Evolutionary conservation across 371 early-diverging fungal species (phyloP), one percentile per base, ranked within the genome.

Genomic region (Mortierella sp.): DNA sequence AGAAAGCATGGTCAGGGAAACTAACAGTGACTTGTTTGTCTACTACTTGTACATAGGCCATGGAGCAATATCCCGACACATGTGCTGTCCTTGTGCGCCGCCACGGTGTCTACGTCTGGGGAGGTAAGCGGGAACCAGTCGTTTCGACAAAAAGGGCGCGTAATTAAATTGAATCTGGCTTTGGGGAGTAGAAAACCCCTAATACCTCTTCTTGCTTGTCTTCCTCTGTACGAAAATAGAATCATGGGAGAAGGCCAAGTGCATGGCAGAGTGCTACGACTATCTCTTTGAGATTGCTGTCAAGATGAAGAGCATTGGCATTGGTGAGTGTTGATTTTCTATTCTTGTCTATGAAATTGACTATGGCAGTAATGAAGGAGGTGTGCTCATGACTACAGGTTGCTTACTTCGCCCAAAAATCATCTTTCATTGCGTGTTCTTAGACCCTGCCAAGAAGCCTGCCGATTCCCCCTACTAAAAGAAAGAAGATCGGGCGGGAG

Each of bases 231-330:
- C 31, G 4, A 29, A 39, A 26, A 58, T 90, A 89, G 96, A 96
- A 88, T 91, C 90, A 39, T 98, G 99, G 98, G 95, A 97, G 88
- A 96, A 97, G 89, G 98, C 98, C 66, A 99, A 97, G 88, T 92
- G 94, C 55, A 99, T 98, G 98, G 89, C 94, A n/a, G 99, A 99
- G 85, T 98, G 98, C 90, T 99, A 97, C 79, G 99, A 99, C 84
- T 99, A 98, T 86, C 89, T 99, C 50, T 99, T 99, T 86, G 98
- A 98, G 83, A 94, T 98, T 63, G 97, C 96, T 8, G 96, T 97
- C 70, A 95, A 94, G 81, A 98, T 98, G 97, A 94, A 92, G 87
- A 84, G 88, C 61, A 86, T 92, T 52, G 96, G 96, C n/a, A 39
- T 79, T 40, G 83, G 83, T 83, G 72, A 44, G 82, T 44, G 22